Base-by-base conservation (phyloP, 805 yeast species). In the Metschnikowia borealis region DNA sequence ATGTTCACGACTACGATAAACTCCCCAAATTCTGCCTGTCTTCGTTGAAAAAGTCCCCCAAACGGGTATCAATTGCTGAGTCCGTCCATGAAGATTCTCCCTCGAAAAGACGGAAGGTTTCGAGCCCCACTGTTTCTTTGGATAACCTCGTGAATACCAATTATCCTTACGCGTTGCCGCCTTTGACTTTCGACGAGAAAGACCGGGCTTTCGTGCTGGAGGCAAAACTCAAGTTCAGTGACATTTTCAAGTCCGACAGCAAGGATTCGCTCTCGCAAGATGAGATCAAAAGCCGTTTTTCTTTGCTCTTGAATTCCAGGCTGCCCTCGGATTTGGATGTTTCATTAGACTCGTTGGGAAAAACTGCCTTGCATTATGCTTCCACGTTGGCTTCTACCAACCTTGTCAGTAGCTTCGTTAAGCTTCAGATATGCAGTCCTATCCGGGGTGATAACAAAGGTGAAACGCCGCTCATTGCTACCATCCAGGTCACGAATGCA, bases 401-500 rank as follows among this genome's bases (percentile, higher is more conserved):
- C 34, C 59, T 73, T 45, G 75, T 72, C 3, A 61, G 68, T 5
- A 53, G 65, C 20, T 70, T 72, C 39, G 62, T 73, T 18, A 60
- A 64, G 33, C 61, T 71, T 36, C 69, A 70, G 1, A 55, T 71
- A 26, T 65, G 67, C 52, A 66, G 71, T 14, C 75, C 77, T 1
- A 60, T 71, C 11, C 59, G 78, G 44, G 78, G 78, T 0, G 67
- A 68, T 42, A 53, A 56, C 33, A 56, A 56, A 26, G 78, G 78
- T 1, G 75, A 72, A 53, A 63, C 73, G 14, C 51, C 62, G 3
- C 47, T 58, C 13, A 46, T 90, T 10, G 79, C 95, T 33, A 88
- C 96, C 0, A 88, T 91, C 31, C 82, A 79, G 67, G 97, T 83
- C 47, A 90, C 90, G 47, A 89, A 88, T 62, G 80, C 90, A 54